Evolutionary conservation across 1,139 yeast genomes (phyloP), one percentile per base, ranked within the genome.

Genomic region (Scheffersomyces insectosa): DNA sequence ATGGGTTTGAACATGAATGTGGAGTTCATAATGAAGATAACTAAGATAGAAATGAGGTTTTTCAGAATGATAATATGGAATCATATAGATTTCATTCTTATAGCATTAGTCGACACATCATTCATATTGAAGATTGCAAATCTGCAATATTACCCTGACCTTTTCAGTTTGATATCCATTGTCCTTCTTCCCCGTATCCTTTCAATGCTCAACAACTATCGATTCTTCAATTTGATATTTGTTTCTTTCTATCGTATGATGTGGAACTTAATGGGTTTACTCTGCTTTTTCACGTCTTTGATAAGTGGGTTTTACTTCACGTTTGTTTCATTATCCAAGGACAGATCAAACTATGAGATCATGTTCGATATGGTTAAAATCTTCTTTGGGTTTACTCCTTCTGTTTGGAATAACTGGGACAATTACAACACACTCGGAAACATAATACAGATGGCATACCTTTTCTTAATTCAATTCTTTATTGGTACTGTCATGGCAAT

Each of bases 371-470:
- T 80, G 70, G 60, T 80, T 40, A 78, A 79, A 55, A 69, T 81
- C 5, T 72, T 81, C 48, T 80, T 81, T 56, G 85, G 86, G 1
- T 81, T 79, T 55, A 80, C 85, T 0, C 85, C 85, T 0, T 79
- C 83, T 0, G 85, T 81, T 1, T 82, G 86, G 86, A 70, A 74
- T 40, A 76, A 77, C 48, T 80, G 85, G 85, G 66, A 70, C 37
- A 66, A 70, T 45, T 81, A 75, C 54, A 75, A 80, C 39, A 55
- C 64, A 3, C 59, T 80, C 31, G 86, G 86, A 1, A 68, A 77
- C 40, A 54, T 65, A 10, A 70, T 79, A 30, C 75, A 79, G 48
- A 68, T 81, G 59, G 70, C 79, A 20, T 82, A 79, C 54, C 65
- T 81, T 38, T 80, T 80, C 48, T 66, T 80, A 49, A 77, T 80